Evolutionary conservation across 768 basidiomycete genomes (phyloP), one percentile per base, ranked within the genome.

Genomic region (Austroboletus eburneus): DNA sequence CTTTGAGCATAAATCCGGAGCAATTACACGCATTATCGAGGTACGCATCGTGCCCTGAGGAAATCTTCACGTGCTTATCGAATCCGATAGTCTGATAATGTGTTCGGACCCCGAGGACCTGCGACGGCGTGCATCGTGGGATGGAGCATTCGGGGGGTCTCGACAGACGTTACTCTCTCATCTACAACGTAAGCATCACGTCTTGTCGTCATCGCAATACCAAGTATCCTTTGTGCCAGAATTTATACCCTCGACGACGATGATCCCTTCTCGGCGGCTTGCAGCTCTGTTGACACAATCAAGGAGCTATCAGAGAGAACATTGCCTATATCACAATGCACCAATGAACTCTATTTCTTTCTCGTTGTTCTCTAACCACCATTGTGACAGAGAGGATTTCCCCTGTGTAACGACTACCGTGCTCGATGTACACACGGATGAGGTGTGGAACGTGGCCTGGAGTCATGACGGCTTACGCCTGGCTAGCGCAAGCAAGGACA

Each of bases 371-470:
- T 75, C 77, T 39, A 93, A 99, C 64, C 91, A 95, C 61, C 70
- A 78, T 43, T 96, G 94, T 69, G 79, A 83, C 51, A 78, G 84
- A 59, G 77, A 79, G 22, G 78, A 78, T 33, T 98, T 99, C 69
- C 96, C 96, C 7, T 78, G 80, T 37, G 72, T 85, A 21, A 93
- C 89, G 12, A 93, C 91, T 3, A 85, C 87, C 21, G 84, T 93
- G 42, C 71, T 97, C 49, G 79, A 83, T 37, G 89, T 85, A 24
- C 95, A 97, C 66, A 77, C 74, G 10, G 91, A 98, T 61, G 92
- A 99, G 64, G 93, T 99, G 35, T 98, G 95, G 94, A 83, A 87
- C 61, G 67, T 98, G 49, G 87, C 86, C 62, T 99, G 94, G 94
- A 95, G 92, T 66, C 90, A 89, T 57, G 83, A 85, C 62, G 96